These are phyloP conservation scores for Penicillium cataractarum DNA, from an alignment of 495 filamentous ascomycete genomes.

Conservation along the genomic window DNA sequence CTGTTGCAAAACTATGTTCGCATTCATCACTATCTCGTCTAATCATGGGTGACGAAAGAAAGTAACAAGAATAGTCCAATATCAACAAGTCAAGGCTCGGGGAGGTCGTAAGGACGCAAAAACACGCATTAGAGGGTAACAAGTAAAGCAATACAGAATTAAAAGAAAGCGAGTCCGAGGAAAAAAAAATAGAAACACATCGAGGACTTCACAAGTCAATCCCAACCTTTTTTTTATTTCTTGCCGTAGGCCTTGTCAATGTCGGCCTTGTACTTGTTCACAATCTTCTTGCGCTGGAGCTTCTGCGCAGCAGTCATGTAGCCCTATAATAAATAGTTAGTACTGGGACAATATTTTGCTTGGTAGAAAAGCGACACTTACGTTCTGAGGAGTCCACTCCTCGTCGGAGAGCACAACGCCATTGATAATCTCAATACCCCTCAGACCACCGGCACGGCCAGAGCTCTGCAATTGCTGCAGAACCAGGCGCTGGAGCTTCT, in stretches of 20 bases:
- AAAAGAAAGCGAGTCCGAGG: no score
- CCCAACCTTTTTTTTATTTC: conserved; percentile 35
- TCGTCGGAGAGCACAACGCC: conserved; percentile 93
- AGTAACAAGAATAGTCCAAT: conserved; percentile 12
- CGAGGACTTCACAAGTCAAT: conserved; percentile 4
- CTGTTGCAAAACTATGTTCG: conserved; percentile 21
- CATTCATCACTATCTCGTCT: conserved; percentile 30
- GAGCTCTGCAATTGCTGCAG: conserved; percentile 78
- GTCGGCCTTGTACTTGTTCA: conserved; percentile 47
- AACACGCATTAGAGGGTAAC: conserved; percentile 25
- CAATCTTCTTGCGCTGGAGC: conserved; percentile 58
- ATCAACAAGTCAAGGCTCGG: conserved; percentile 18
- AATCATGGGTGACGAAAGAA: conserved; percentile 18
- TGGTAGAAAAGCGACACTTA: conserved; percentile 54
- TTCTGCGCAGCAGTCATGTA: conserved; percentile 60
- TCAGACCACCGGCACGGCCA: conserved; percentile 75
- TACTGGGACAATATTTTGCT: not conserved
- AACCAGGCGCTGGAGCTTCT: conserved; percentile 78
- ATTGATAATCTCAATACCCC: conserved; percentile 87
- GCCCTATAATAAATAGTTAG: conserved; percentile 42
- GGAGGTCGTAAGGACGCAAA: conserved; percentile 16
- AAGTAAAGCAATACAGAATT: conserved; percentile 10
- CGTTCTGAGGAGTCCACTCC: conserved; percentile 97
- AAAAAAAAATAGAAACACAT: conserved; percentile 6
- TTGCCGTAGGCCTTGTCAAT: conserved; percentile 55